Base-by-base conservation (phyloP, 768 basidiomycete genomes). In the Xerocomellus amylosporus region DNA sequence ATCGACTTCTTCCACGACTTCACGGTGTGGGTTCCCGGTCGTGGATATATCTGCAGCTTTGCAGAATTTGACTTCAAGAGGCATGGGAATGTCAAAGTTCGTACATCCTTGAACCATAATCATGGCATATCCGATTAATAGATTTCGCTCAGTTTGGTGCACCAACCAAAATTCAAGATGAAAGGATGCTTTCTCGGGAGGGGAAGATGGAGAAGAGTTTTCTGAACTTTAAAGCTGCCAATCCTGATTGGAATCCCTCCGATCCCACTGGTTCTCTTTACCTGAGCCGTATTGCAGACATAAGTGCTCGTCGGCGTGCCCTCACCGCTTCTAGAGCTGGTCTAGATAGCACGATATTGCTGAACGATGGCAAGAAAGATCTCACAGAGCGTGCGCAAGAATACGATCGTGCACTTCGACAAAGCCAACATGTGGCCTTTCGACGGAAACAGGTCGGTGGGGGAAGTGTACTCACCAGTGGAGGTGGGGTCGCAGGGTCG, bases 191-290 rank as follows among this genome's bases (percentile, higher is more conserved):
- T 63, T 91, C 90, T 5, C 90, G 90, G 57, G 89, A 96, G 61
- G 92, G 92, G 34, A 99, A 99, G 80, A 98, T 99, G 95, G 97
- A 99, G 78, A 97, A 98, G 76, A 92, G 89, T 70, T 91, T 97
- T 75, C 75, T 96, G 31, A 92, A 90, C 66, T 97, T 97, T 79
- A 96, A 95, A 75, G 93, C 93, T 40, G 88, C 93, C 1, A 91
- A 98, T 73, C 96, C 96, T 12, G 91, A 93, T 55, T 99, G 96
- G 96, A 88, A 83, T 57, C 96, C 96, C 0, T 78, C 84, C 0
- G 95, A 99, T 66, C 93, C 93, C 1, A 82, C 90, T 4, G 88
- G 93, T 13, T 98, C 94, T 2, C 77, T 97, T 13, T 98, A 93
- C 70, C 83, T 98, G 49, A 88, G 81, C 59, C 83, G 90, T 45